These are phyloP conservation scores for Talaromyces thailandensis DNA, from an alignment of 495 filamentous ascomycete genomes.

Conservation along the genomic window DNA sequence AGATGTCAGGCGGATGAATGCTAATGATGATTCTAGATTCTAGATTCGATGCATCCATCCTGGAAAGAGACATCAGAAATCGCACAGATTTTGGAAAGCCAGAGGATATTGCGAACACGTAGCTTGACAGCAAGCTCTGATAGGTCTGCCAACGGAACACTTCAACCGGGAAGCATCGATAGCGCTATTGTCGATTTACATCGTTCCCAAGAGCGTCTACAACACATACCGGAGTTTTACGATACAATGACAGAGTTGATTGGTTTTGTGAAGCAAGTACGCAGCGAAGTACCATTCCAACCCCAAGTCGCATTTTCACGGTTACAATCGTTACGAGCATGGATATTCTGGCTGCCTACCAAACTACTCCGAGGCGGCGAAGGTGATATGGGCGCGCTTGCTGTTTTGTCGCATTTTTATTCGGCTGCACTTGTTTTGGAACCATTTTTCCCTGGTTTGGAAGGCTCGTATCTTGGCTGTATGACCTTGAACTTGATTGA, in stretches of 20 bases:
- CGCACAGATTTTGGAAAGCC: slow-evolving; percentile 69
- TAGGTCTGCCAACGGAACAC: slow-evolving; percentile 38
- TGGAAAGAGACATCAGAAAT: slow-evolving; percentile 90
- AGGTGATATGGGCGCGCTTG: slow-evolving; percentile 29
- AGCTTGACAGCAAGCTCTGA: not conserved
- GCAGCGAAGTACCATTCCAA: slow-evolving; percentile 61
- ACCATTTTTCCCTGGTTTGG: slow-evolving; percentile 83
- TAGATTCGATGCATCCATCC: slow-evolving; percentile 74
- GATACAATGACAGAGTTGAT: slow-evolving; percentile 70
- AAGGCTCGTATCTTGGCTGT: slow-evolving; percentile 76
- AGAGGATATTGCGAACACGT: slow-evolving; percentile 39
- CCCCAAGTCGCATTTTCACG: slow-evolving; percentile 80
- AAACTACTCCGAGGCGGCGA: slow-evolving; percentile 53
- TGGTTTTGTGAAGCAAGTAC: slow-evolving; percentile 70
- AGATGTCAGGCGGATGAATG: not conserved
- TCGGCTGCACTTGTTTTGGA: slow-evolving; percentile 79
- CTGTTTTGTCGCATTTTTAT: slow-evolving; percentile 83
- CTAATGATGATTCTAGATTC: slow-evolving; percentile 44
- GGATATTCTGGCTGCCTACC: slow-evolving; percentile 92
- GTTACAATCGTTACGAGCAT: slow-evolving; percentile 73
- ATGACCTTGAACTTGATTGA: slow-evolving; percentile 67
- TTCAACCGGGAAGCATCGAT: slow-evolving; percentile 49
- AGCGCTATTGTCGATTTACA: slow-evolving; percentile 46
- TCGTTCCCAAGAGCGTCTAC: slow-evolving; percentile 59
- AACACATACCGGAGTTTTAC: slow-evolving; percentile 63